phyloP scores from a whole-genome alignment of 345 rosid species.

The Limnanthes douglasii region DNA sequence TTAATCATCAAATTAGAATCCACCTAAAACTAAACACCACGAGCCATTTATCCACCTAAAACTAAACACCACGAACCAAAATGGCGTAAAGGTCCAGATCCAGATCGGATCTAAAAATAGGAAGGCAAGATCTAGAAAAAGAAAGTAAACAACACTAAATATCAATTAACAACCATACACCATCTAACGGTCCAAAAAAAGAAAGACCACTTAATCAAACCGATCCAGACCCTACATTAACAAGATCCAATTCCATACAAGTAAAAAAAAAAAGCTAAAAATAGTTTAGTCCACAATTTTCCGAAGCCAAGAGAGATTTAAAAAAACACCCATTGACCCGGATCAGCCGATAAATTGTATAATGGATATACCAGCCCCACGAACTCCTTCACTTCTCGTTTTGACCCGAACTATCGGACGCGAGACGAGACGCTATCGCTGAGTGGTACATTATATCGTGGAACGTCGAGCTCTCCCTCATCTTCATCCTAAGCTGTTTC shows the following conservation, averaged over 20 bases:
- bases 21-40: no score
- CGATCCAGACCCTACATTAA: constrained; percentile 5
- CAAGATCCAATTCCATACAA: no score
- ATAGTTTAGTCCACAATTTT: neutral
- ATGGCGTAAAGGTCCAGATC: no score
- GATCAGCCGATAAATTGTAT: constrained; percentile 5
- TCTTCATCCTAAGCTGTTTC: constrained; percentile 35
- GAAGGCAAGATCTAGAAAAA: constrained; percentile 1
- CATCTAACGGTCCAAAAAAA: constrained; percentile 15
- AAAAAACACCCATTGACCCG: no score
- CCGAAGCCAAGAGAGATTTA: no score
- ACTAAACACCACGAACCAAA: no score
- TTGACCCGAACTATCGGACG: constrained; percentile 27
- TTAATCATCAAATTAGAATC: no score
- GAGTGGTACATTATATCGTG: constrained; percentile 79
- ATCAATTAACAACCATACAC: neutral
- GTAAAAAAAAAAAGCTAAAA: neutral
- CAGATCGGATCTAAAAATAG: no score
- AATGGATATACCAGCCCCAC: neutral
- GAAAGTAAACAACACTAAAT: constrained; percentile 4
- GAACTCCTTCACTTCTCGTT: constrained; percentile 9
- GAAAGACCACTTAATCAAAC: constrained; percentile 12
- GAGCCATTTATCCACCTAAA: no score
- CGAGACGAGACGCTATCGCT: constrained; percentile 61
- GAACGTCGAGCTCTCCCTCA: constrained; percentile 25